phyloP scores from a whole-genome alignment of 306 rosid genomes.

The Cucurbita ficifolia region DNA sequence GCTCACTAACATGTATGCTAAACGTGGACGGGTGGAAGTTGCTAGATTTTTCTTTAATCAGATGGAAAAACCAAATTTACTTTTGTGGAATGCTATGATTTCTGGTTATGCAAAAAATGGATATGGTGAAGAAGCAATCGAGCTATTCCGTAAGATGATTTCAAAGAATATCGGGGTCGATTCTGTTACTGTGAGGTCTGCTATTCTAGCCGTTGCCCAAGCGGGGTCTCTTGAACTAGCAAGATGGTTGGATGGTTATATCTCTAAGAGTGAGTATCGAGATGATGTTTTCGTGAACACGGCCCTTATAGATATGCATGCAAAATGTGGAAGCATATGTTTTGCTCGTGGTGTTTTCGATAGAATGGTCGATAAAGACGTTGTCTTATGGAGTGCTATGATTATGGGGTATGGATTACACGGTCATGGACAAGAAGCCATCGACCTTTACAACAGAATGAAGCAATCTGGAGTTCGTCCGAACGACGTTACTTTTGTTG shows the following conservation, averaged over 20 bases:
- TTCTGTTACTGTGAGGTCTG: conserved; percentile 7
- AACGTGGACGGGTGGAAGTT: conserved; percentile 4
- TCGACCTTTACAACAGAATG: conserved; percentile 2
- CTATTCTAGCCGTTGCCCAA: conserved; percentile 5
- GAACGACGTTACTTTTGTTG: conserved; percentile 2
- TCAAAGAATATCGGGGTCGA: background rate
- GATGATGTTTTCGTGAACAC: conserved; percentile 6
- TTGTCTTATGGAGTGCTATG: conserved; percentile 11
- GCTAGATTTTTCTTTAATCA: conserved; percentile 11
- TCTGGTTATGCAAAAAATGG: conserved; percentile 12
- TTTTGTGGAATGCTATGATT: conserved; percentile 14
- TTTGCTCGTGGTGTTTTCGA: conserved; percentile 3
- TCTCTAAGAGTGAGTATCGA: background rate
- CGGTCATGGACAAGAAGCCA: conserved; percentile 10
- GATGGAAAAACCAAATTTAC: conserved; percentile 5
- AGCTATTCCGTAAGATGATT: conserved; percentile 8
- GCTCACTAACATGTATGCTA: conserved; percentile 10
- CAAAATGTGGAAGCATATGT: conserved; percentile 11
- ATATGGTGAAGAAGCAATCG: conserved; percentile 8
- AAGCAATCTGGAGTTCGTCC: background rate
- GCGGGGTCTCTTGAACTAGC: conserved; percentile 6
- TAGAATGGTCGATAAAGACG: background rate
- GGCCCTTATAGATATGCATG: conserved; percentile 6
- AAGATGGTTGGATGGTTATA: conserved; percentile 7
- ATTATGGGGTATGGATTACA: conserved; percentile 11